phyloP scores from a whole-genome alignment of 306 rosid species.

The Erythrophleum fordii region DNA sequence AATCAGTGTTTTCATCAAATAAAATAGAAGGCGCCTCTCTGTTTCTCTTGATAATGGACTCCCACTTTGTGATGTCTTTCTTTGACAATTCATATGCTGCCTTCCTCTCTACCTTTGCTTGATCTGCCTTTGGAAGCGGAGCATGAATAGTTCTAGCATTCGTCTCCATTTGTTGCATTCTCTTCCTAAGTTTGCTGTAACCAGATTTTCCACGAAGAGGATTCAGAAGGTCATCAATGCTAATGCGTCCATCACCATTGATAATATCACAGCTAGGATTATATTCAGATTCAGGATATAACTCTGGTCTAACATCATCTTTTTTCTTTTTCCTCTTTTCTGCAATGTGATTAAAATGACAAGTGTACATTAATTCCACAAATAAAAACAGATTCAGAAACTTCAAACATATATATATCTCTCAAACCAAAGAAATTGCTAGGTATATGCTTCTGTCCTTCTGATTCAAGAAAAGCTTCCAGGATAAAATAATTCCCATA shows the following conservation, averaged over 20 bases:
- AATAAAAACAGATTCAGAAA: not conserved
- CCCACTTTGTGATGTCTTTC: constrained; percentile 76
- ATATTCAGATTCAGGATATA: constrained; percentile 86
- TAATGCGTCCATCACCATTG: constrained; percentile 71
- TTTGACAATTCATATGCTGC: constrained; percentile 64
- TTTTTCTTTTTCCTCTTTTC: constrained; percentile 64
- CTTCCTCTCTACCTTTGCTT: constrained; percentile 68
- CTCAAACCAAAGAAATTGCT: not conserved
- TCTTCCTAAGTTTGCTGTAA: constrained; percentile 66
- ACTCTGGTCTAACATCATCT: constrained; percentile 60
- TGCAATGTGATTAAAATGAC: constrained; percentile 29
- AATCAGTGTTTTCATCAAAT: constrained; percentile 65
- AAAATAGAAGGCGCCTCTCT: constrained; percentile 75
- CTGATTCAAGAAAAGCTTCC: not conserved
- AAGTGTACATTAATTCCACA: not conserved
- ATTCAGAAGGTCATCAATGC: constrained; percentile 64
- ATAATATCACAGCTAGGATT: constrained; percentile 76
- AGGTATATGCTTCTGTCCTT: not conserved
- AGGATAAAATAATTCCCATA: not conserved
- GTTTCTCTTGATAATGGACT: constrained; percentile 71
- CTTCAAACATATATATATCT: not conserved
- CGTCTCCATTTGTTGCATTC: constrained; percentile 47
- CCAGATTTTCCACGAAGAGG: constrained; percentile 71
- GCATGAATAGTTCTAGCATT: constrained; percentile 55
- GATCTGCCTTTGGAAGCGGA: constrained; percentile 72